Percentiles rank a stretch among this genome's conserved stretches.
These are phyloP conservation scores for Phytophthora hybrid DNA, from an alignment of 352 stramenopile genomes.

Conservation along the genomic window DNA sequence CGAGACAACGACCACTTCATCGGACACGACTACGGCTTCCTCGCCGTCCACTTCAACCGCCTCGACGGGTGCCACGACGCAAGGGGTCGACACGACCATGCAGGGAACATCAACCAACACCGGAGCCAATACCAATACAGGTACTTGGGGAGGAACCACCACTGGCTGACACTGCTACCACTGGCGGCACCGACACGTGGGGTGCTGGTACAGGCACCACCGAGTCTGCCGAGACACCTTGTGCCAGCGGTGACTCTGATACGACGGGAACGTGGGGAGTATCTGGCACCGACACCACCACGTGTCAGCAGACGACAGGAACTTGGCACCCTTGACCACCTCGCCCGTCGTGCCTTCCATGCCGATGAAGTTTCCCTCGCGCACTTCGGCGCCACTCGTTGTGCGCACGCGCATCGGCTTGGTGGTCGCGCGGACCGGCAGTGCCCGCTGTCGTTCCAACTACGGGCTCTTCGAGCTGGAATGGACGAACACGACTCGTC, in stretches of 20 bases:
- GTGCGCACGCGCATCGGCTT: too few species aligned
- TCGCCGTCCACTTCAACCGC: constrained; percentile 26
- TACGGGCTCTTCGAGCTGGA: constrained; percentile 3
- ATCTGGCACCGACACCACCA: constrained; percentile 6
- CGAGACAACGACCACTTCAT: constrained; percentile 22
- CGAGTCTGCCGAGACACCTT: constrained; percentile 20
- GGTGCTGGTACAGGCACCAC: background rate
- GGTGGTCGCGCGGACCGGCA: too few species aligned
- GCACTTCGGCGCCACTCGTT: too few species aligned
- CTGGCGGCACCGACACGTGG: background rate
- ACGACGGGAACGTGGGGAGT: constrained; percentile 10
- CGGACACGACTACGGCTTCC: constrained; percentile 21
- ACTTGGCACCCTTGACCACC: too few species aligned
- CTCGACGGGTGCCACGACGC: constrained; percentile 16
- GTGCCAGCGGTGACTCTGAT: constrained; percentile 19
- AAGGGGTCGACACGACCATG: constrained; percentile 12
- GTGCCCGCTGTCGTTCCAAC: background rate
- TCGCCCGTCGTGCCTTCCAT: too few species aligned
- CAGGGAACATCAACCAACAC: constrained; percentile 1
- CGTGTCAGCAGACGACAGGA: constrained; percentile 5
- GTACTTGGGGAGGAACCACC: constrained; percentile 12
- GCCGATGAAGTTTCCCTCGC: too few species aligned
- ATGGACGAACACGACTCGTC: constrained; percentile 3
- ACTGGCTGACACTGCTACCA: constrained; percentile 20
- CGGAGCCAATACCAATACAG: background rate